These are phyloP conservation scores for Eucalyptus pauciflora DNA, from an alignment of 345 rosid genomes.

Conservation along the genomic window DNA sequence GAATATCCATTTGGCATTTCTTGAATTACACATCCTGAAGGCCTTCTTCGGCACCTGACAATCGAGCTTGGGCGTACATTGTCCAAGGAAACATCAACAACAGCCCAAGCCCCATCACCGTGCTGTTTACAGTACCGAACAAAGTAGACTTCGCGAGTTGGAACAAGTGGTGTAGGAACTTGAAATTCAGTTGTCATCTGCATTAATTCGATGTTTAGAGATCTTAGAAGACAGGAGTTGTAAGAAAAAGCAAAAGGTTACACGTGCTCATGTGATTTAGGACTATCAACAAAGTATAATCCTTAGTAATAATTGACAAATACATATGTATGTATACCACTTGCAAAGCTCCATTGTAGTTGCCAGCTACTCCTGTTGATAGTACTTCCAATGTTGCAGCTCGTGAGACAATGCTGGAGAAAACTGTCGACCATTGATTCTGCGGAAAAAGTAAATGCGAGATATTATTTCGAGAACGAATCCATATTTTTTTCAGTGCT, in stretches of 20 bases:
- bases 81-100: slow-evolving; percentile 91
- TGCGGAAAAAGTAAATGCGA: slow-evolving; percentile 4
- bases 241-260: neutral
- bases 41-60: slow-evolving; percentile 54
- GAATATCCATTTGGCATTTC: slow-evolving; percentile 75
- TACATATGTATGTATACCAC: slow-evolving; percentile 1
- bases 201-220: neutral
- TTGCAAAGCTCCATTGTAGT: slow-evolving; percentile 66
- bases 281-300: neutral
- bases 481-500: neutral
- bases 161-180: slow-evolving; percentile 70
- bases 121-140: slow-evolving; percentile 75
- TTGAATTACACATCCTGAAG: slow-evolving; percentile 87
- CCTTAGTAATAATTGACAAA: neutral
- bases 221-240: neutral
- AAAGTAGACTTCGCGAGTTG: slow-evolving; percentile 65
- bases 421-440: slow-evolving; percentile 74
- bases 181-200: slow-evolving; percentile 86
- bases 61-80: slow-evolving; percentile 35
- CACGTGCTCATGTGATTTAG: neutral
- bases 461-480: neutral
- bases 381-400: slow-evolving; percentile 57
- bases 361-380: slow-evolving; percentile 56
- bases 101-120: slow-evolving; percentile 75
- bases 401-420: slow-evolving; percentile 59